phyloP scores from a whole-genome alignment of 192 early-diverging fungal species.

The Podila epigama region DNA sequence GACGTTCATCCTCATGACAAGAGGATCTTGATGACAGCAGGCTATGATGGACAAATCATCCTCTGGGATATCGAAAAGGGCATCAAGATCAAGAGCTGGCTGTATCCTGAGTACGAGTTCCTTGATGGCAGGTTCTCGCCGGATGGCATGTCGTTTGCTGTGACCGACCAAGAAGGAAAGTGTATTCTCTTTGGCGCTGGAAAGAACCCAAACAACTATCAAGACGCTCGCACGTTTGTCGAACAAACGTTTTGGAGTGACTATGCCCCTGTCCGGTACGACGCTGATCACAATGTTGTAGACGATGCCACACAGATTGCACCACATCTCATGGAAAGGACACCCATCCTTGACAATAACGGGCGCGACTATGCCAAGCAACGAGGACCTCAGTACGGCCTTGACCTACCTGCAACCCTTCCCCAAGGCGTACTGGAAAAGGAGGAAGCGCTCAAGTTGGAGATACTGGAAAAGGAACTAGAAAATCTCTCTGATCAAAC shows the following conservation, averaged over 20 bases:
- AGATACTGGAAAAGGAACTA: slow-evolving; percentile 59
- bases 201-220: slow-evolving; percentile 54
- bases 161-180: slow-evolving; percentile 74
- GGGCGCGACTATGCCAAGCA: slow-evolving; percentile 72
- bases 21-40: slow-evolving; percentile 77
- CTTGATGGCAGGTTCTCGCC: slow-evolving; percentile 78
- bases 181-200: slow-evolving; percentile 76
- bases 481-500: slow-evolving; percentile 51
- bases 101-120: slow-evolving; percentile 62
- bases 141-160: slow-evolving; percentile 78
- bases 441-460: slow-evolving; percentile 58
- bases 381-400: slow-evolving; percentile 62
- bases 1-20: slow-evolving; percentile 78
- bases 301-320: slow-evolving; percentile 77
- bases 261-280: slow-evolving; percentile 71
- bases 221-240: slow-evolving; percentile 55
- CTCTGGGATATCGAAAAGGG: slow-evolving; percentile 81
- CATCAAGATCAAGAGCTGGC: slow-evolving; percentile 57
- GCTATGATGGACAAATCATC: slow-evolving; percentile 83
- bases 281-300: slow-evolving; percentile 70
- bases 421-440: slow-evolving; percentile 51
- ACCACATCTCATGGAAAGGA: slow-evolving; percentile 68
- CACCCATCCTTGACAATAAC: slow-evolving; percentile 69
- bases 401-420: slow-evolving; percentile 58
- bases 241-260: slow-evolving; percentile 85